Conservation (phyloP, 202 grass and related monocot species). For the Panicum virgatum region DNA sequence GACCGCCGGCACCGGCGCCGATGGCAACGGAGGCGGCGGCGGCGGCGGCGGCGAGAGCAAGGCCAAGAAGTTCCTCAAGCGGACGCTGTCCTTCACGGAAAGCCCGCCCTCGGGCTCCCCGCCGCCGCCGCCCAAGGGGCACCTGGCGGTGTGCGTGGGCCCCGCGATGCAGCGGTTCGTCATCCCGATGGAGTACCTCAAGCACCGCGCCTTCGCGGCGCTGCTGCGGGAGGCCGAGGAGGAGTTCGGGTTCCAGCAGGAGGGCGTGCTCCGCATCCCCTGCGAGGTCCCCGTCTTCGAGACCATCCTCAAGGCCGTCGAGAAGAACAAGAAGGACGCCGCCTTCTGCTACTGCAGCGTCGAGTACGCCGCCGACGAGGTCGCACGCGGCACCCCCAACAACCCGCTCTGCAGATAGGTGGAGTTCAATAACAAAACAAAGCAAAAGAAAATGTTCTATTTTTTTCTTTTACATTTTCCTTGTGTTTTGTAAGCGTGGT, state of each 20-base stretch:
- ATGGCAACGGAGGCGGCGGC: not conserved
- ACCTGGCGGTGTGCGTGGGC: constrained; percentile 84
- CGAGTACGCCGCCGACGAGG: constrained; percentile 49
- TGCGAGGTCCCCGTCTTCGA: constrained; percentile 83
- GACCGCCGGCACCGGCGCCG: not conserved
- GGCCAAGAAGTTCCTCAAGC: constrained; percentile 87
- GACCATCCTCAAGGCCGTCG: constrained; percentile 65
- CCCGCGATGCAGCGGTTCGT: constrained; percentile 78
- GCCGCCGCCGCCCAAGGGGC: constrained; percentile 64
- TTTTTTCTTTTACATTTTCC: not conserved
- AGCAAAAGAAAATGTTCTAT: not conserved
- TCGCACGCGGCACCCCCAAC: constrained; percentile 34
- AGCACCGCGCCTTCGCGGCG: constrained; percentile 70
- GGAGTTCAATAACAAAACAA: not conserved
- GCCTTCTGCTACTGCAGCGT: constrained; percentile 65
- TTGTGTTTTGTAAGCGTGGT: constrained; percentile 14
- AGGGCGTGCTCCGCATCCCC: constrained; percentile 86
- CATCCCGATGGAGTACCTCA: constrained; percentile 83
- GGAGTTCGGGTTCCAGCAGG: constrained; percentile 96
- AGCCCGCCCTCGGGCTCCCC: constrained; percentile 22
- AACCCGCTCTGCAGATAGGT: constrained; percentile 56
- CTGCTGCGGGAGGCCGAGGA: constrained; percentile 88
- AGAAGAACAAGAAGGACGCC: constrained; percentile 68
- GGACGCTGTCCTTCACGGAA: constrained; percentile 84
- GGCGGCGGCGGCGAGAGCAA: constrained; percentile 55